Conservation (phyloP, 169 alveolate species). For the Theileria orientalis region DNA sequence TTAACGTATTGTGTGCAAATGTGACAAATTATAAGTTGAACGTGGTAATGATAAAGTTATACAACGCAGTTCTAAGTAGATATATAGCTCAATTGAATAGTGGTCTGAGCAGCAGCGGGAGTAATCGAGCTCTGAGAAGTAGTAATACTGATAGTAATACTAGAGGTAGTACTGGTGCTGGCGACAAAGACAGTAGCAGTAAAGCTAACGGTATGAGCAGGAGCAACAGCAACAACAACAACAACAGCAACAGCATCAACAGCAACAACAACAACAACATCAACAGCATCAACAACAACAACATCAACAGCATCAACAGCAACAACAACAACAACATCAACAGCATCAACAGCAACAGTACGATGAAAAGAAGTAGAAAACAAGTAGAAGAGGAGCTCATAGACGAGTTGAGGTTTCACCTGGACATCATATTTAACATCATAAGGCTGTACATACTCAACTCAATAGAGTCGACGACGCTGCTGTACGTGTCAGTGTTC, state of each 20-base stretch:
- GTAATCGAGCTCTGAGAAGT: too few species aligned
- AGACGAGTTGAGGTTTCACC: slow-evolving; percentile 61
- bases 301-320: background rate
- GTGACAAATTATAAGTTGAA: slow-evolving; percentile 1
- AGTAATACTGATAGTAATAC: too few species aligned
- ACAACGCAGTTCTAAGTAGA: background rate
- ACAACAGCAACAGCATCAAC: background rate
- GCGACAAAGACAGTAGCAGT: too few species aligned
- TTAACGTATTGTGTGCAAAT: slow-evolving; percentile 1
- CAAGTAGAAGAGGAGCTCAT: background rate
- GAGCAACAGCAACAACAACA: too few species aligned
- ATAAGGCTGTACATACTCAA: slow-evolving; percentile 13
- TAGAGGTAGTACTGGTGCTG: too few species aligned
- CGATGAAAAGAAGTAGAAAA: background rate
- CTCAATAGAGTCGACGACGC: slow-evolving; percentile 30
- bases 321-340: too few species aligned
- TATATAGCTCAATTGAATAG: too few species aligned
- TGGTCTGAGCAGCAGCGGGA: too few species aligned
- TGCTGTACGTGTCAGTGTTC: slow-evolving; percentile 27
- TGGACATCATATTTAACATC: slow-evolving; percentile 26
- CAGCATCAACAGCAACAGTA: background rate
- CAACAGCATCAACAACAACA: too few species aligned
- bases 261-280: too few species aligned
- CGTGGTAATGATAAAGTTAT: background rate
- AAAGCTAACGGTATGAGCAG: background rate